phyloP scores from a whole-genome alignment of 306 rosid species.

The Betula pendula region DNA sequence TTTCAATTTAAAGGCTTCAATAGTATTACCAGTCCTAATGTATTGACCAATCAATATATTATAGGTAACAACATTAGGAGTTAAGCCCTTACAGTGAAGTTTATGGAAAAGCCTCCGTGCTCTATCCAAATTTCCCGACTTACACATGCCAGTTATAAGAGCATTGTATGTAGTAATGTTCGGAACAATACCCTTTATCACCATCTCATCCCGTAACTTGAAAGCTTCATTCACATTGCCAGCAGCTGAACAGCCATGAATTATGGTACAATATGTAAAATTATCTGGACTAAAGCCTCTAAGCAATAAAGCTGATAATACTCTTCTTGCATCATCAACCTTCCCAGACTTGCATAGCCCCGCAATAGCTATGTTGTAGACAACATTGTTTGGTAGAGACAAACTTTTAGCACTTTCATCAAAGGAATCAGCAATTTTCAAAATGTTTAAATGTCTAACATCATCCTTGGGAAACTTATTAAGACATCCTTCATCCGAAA shows the following conservation, averaged over 20 bases:
- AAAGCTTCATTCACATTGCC: slow-evolving; percentile 79
- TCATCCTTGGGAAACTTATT: slow-evolving; percentile 31
- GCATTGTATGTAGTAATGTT: slow-evolving; percentile 72
- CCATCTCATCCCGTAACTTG: slow-evolving; percentile 71
- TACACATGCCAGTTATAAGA: slow-evolving; percentile 73
- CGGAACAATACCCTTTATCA: slow-evolving; percentile 62
- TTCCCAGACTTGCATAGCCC: slow-evolving; percentile 80
- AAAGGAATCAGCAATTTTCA: slow-evolving; percentile 58
- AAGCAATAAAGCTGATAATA: slow-evolving; percentile 53
- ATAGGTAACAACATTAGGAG: slow-evolving; percentile 70
- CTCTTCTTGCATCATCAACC: slow-evolving; percentile 57
- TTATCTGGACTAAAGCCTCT: slow-evolving; percentile 78
- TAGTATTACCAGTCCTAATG: slow-evolving; percentile 53
- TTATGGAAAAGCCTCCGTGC: slow-evolving; percentile 68
- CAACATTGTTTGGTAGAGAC: slow-evolving; percentile 48
- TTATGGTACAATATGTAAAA: slow-evolving; percentile 70
- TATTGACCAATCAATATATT: slow-evolving; percentile 66
- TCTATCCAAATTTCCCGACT: slow-evolving; percentile 70
- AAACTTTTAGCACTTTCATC: slow-evolving; percentile 40
- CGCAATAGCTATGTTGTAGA: slow-evolving; percentile 66
- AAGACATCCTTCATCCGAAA: slow-evolving; percentile 35
- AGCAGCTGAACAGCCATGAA: slow-evolving; percentile 60
- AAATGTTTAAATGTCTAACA: slow-evolving; percentile 34
- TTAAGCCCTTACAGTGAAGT: slow-evolving; percentile 66
- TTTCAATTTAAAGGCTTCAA: slow-evolving; percentile 63